Base-by-base conservation (phyloP, 2,329 filamentous ascomycete genomes). In the Kalaharituber pfeilii region DNA sequence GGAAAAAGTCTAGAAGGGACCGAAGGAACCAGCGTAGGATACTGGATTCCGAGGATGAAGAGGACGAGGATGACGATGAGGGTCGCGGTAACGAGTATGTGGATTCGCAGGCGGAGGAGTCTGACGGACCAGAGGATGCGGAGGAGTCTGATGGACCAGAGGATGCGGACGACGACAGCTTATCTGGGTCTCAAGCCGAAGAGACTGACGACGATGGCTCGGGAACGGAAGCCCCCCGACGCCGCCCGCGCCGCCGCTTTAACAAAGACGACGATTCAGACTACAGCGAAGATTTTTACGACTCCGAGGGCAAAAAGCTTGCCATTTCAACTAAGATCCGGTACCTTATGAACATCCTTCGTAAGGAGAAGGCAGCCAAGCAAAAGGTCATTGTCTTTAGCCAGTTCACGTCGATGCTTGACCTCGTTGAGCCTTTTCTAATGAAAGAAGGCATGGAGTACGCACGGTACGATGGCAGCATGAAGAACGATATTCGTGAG, bases 381-480 rank as follows among this genome's bases (percentile, higher is more conserved):
- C 86, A 94, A 75, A 98, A 98, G 67, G 94, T 94, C 66, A 98
- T 98, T 64, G 87, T 98, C 59, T 98, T 98, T 70, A 94, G 87
- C 1, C 86, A 96, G 64, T 98, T 98, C 70, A 98, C 91, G 0
- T 91, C 86, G 0, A 98, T 98, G 91, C 79, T 98, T 47, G 85
- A 96, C 70, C 80, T 96, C 26, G 81, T 98, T 59, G 87, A 96
- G 66, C 91, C 91, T 1, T 95, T 96, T 69, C 74, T 98, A 56
- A 75, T 76, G 47, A 75, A 79, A 50, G 80, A 82, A 13, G 78
- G 80, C 13, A 82, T 94, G 67, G 76, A 76, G 57, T 94, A 83
- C 66, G 85, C 85, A 15, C 84, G 91, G 53, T 98, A 98, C 69
- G 91, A 98, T 66, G 91, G 91, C 54, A 79, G 80, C 63, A 98